These are phyloP conservation scores for Solanum virginianum DNA, from an alignment of 257 asterid species.

Conservation along the genomic window DNA sequence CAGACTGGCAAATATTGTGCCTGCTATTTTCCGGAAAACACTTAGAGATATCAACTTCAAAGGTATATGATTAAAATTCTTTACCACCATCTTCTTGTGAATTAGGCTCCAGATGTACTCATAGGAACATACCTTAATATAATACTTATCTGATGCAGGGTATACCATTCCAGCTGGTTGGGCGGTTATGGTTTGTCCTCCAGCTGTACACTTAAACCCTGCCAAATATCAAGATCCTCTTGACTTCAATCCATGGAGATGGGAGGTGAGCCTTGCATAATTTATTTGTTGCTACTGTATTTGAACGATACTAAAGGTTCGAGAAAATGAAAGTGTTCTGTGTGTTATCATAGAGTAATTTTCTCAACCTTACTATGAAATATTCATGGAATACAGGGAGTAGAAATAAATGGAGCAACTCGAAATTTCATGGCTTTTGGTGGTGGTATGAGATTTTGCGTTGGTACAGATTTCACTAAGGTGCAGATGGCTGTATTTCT, in stretches of 20 bases:
- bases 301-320: background rate
- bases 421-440: slow-evolving; percentile 93
- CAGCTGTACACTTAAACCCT: slow-evolving; percentile 83
- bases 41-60: slow-evolving; percentile 53
- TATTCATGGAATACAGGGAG: slow-evolving; percentile 33
- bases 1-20: slow-evolving; percentile 86
- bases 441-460: slow-evolving; percentile 91
- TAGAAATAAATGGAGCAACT: slow-evolving; percentile 60
- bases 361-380: background rate
- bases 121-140: background rate
- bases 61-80: slow-evolving; percentile 26
- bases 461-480: slow-evolving; percentile 85
- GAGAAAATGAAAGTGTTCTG: background rate
- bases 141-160: slow-evolving; percentile 34
- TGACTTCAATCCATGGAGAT: slow-evolving; percentile 84
- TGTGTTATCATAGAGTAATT: background rate
- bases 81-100: background rate
- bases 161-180: slow-evolving; percentile 89
- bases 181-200: slow-evolving; percentile 93
- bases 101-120: background rate
- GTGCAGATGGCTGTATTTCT: slow-evolving; percentile 83
- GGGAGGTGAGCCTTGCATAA: slow-evolving; percentile 50
- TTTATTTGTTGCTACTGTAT: background rate
- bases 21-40: slow-evolving; percentile 76
- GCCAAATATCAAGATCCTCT: slow-evolving; percentile 61